Conservation (phyloP, 768 basidiomycete species). For the Lactifluus subvellereus region DNA sequence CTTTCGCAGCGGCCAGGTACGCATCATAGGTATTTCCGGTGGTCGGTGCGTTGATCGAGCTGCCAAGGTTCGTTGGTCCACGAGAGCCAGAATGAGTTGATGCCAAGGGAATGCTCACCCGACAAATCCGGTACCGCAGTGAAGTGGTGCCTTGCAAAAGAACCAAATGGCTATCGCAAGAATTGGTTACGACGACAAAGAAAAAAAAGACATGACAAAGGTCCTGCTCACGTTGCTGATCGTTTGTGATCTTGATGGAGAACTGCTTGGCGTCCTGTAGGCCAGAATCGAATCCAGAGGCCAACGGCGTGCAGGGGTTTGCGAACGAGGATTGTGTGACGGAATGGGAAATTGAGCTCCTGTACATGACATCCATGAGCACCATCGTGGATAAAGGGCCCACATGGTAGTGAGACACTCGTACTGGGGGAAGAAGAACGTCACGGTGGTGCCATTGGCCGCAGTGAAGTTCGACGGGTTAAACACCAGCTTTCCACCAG, state of each 20-base stretch:
- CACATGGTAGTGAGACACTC: neutral
- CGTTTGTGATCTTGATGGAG: slow-evolving; percentile 44
- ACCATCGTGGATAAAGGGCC: neutral
- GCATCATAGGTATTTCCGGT: slow-evolving; percentile 40
- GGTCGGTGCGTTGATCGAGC: slow-evolving; percentile 43
- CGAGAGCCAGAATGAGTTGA: neutral
- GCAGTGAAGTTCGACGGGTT: slow-evolving; percentile 44
- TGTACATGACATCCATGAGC: slow-evolving; percentile 7
- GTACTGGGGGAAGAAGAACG: slow-evolving; percentile 49
- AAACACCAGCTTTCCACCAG: slow-evolving; percentile 37
- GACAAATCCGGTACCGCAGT: slow-evolving; percentile 52
- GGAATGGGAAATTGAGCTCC: slow-evolving; percentile 25
- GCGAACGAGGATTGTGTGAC: slow-evolving; percentile 31
- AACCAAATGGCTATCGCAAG: slow-evolving; percentile 45
- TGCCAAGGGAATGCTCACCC: slow-evolving; percentile 28
- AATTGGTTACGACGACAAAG: neutral
- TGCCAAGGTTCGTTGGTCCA: slow-evolving; percentile 1
- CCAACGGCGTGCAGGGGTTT: slow-evolving; percentile 36
- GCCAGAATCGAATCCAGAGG: slow-evolving; percentile 51
- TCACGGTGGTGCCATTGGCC: slow-evolving; percentile 44
- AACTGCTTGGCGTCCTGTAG: slow-evolving; percentile 37
- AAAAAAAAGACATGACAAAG: neutral
- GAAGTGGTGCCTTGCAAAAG: slow-evolving; percentile 43
- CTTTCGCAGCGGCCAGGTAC: slow-evolving; percentile 38
- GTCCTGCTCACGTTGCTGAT: slow-evolving; percentile 38